Conservation (phyloP, 441 rosid species). For the Raphanus hybrid region DNA sequence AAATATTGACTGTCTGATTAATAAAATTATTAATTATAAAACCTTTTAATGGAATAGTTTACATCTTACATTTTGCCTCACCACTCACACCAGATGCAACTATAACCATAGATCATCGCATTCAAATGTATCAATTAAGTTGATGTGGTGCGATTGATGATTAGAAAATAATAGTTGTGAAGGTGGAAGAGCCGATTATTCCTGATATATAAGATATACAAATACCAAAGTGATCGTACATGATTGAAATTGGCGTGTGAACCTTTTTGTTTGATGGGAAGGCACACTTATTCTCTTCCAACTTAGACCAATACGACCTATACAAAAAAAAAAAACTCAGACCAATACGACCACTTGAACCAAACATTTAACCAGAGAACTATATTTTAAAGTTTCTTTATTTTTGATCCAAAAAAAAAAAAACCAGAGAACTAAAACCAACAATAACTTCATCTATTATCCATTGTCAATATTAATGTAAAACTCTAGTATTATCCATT, state of each 20-base stretch:
- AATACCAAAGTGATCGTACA: neutral
- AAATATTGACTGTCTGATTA: too few species aligned
- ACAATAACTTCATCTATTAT: neutral
- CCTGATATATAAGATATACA: neutral
- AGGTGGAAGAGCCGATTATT: neutral
- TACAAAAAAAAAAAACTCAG: neutral
- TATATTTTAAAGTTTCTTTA: too few species aligned
- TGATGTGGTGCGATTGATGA: neutral
- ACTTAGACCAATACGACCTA: neutral
- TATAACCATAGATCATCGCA: slow-evolving; percentile 31
- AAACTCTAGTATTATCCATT: neutral
- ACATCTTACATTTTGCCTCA: slow-evolving; percentile 6
- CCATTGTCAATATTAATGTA: neutral
- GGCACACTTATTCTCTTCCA: neutral
- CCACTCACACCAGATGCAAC: slow-evolving; percentile 36
- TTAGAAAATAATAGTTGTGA: neutral
- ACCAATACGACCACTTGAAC: neutral
- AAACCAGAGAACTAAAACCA: slow-evolving; percentile 10
- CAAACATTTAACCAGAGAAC: slow-evolving; percentile 5
- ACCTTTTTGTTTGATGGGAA: neutral
- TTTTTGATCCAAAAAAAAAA: too few species aligned
- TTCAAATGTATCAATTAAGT: slow-evolving; percentile 4
- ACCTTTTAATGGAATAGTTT: slow-evolving; percentile 1
- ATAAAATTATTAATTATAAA: slow-evolving; percentile 11
- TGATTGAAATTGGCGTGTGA: neutral